Evolutionary conservation across 306 rosid species (phyloP), one percentile per base, ranked within the genome.

Genomic region (barrel medic (Medicago truncatula)): DNA sequence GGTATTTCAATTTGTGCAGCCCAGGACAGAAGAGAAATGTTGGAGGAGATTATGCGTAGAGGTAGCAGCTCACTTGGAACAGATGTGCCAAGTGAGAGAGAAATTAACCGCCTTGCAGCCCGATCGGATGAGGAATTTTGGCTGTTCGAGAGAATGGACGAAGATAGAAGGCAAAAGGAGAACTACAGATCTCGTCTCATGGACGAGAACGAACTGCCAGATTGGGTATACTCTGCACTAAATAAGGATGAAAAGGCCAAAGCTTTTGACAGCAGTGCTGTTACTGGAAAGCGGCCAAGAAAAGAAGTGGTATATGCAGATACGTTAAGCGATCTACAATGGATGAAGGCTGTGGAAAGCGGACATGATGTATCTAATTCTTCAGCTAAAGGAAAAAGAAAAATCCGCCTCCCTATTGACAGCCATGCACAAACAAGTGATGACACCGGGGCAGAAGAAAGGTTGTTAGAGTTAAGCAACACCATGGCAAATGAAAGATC

Each of bases 31-130:
- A 92, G 97, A 85, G 94, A 96, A 71, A 83, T 96, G 98, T 80
- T 96, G 79, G 99, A 96, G 85, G 98, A 92, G 88, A 96, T 96
- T 70, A 92, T 96, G 98, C 99, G 97, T 28, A 86, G 95, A 80
- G 99, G 99, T 78, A 84, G 98, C 43, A 89, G 99, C 36, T 86
- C 99, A 53, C 98, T 96, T 14, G 99, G 99, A 83, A 81, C 92
- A 49, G 99, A 96, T 11, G 97, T 96, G 70, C 99, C 99, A 5
- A 96, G 98, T 75, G 99, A 96, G 93, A 86, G 99, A 86, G 98
- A 96, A 87, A 96, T 96, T 82, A 96, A 96, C 87, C 97, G 99
- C 78, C 97, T 96, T 39, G 99, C 97, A 54, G 98, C 98, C 31
- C 88, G 99, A 63, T 87, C 98, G 23, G 99, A 96, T 0, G 98